Base-by-base conservation (phyloP, 1,284 basidiomycete species). In the Moesziomyces antarcticus region DNA sequence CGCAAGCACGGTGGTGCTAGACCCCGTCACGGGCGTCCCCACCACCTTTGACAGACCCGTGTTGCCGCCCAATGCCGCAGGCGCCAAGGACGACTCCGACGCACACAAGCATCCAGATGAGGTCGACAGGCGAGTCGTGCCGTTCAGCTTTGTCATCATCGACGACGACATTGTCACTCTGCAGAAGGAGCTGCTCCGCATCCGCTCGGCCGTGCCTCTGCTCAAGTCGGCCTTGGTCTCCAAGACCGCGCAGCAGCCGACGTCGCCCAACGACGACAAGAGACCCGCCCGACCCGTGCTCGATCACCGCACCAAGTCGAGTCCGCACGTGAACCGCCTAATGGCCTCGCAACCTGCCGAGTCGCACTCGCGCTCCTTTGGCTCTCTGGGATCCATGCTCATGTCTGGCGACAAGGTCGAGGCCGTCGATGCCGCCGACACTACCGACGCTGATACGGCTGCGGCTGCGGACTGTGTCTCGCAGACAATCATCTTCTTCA, bases 401-500 rank as follows among this genome's bases (percentile, higher is more conserved):
- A 50, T 60, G 52, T 48, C 62, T 44, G 24, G 21, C 24, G 44
- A 41, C 16, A 30, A 42, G 1, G 48, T n/a, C 35, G 35, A 37
- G 35, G 5, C 7, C 14, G 13, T 14, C 35, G 35, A 37, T 18
- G 1, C 35, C 5, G 35, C 35, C 13, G 35, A 37, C 3, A 2
- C 35, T 4, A 14, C 35, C 43, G 20, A 50, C 24, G 25, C 37
- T 4, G 41, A 21, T 13, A 22, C 27, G 21, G 55, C 27, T 3
- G 20, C 42, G 7, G 37, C 64, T n/a, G 46, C 53, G 20, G 70
- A 73, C 22, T 56, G 50, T 0, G 70, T 73, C 13, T 57, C 73
- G 22, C 68, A 76, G 49, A 77, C 76, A 24, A 78, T 79, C 58
- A 67, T 79, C 52, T 73, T 70, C 49, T 78, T 79, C 51, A 76